A percentile compares a stretch with the other conserved stretches of the same genome.
These are phyloP conservation scores for Platismatia glauca DNA, from an alignment of 495 filamentous ascomycete genomes.

Conservation along the genomic window DNA sequence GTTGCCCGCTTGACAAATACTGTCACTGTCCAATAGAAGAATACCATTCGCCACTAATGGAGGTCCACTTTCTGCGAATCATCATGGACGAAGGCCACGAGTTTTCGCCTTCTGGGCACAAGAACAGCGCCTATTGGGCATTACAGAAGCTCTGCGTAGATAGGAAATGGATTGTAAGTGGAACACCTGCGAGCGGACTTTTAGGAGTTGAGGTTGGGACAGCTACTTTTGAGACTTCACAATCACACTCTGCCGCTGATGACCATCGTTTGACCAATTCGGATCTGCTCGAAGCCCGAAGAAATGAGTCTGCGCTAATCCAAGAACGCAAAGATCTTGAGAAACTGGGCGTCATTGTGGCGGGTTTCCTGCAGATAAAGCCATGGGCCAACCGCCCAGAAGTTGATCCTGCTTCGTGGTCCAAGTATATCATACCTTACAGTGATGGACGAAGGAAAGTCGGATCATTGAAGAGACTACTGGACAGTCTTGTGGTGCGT, in stretches of 20 bases:
- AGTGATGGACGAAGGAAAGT: conserved; percentile 46
- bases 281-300: conserved; percentile 25
- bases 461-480: conserved; percentile 55
- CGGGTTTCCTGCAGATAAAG: conserved; percentile 61
- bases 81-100: conserved; percentile 91
- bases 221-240: conserved; percentile 40
- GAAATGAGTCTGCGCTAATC: conserved; percentile 32
- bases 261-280: conserved; percentile 25
- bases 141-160: conserved; percentile 60
- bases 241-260: conserved; percentile 14
- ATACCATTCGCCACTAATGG: conserved; percentile 55
- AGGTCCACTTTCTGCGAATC: conserved; percentile 73
- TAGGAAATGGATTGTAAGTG: conserved; percentile 81
- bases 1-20: conserved; percentile 30
- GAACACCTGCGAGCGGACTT: conserved; percentile 76
- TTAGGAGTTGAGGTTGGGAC: conserved; percentile 63
- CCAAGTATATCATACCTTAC: conserved; percentile 62
- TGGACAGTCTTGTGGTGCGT: conserved; percentile 74
- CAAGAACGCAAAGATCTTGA: conserved; percentile 65
- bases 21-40: conserved; percentile 28
- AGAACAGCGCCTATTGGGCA: conserved; percentile 56
- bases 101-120: conserved; percentile 51
- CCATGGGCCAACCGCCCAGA: conserved; percentile 59
- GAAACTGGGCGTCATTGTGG: conserved; percentile 59
- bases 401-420: conserved; percentile 55